phyloP scores from a whole-genome alignment of 2,329 filamentous ascomycete genomes.

The Claviceps paspali region DNA sequence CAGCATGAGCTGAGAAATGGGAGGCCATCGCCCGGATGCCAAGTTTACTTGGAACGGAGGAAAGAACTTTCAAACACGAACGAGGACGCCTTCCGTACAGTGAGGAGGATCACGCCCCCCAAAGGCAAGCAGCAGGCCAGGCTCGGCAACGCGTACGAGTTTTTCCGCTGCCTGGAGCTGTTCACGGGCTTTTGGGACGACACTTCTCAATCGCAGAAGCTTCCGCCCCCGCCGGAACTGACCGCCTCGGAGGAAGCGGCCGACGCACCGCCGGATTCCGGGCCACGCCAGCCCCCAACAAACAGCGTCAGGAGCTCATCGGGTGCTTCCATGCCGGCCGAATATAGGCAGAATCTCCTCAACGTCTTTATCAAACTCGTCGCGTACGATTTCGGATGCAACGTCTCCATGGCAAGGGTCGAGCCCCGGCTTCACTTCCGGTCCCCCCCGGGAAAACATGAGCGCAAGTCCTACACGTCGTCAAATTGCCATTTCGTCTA shows the following conservation, averaged over 20 bases:
- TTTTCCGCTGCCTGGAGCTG: conserved; percentile 46
- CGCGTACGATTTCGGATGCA: conserved; percentile 51
- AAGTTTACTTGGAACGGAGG: conserved; percentile 42
- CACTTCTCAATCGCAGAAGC: conserved; percentile 25
- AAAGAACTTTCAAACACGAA: conserved; percentile 42
- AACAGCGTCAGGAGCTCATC: conserved; percentile 27
- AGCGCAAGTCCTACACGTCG: conserved; percentile 38
- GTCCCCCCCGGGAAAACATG: conserved; percentile 17
- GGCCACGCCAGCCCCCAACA: conserved; percentile 6
- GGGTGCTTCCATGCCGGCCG: conserved; percentile 41
- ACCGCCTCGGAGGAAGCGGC: conserved; percentile 9
- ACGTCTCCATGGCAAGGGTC: conserved; percentile 36
- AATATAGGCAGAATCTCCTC: conserved; percentile 41
- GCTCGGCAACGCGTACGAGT: conserved; percentile 49
- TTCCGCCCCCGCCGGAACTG: conserved; percentile 19
- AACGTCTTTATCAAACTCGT: conserved; percentile 48
- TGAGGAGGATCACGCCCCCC: conserved; percentile 40
- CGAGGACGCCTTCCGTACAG: conserved; percentile 43
- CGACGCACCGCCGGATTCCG: conserved; percentile 2
- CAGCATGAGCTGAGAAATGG: conserved; percentile 35
- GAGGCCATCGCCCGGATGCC: conserved; percentile 38
- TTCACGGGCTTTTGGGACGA: conserved; percentile 49
- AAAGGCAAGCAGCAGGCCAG: conserved; percentile 38
- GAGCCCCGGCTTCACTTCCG: conserved; percentile 44
- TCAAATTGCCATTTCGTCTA: conserved; percentile 45